Evolutionary conservation across 768 basidiomycete species (phyloP).

Genomic region (Rhizopogon sp.): DNA sequence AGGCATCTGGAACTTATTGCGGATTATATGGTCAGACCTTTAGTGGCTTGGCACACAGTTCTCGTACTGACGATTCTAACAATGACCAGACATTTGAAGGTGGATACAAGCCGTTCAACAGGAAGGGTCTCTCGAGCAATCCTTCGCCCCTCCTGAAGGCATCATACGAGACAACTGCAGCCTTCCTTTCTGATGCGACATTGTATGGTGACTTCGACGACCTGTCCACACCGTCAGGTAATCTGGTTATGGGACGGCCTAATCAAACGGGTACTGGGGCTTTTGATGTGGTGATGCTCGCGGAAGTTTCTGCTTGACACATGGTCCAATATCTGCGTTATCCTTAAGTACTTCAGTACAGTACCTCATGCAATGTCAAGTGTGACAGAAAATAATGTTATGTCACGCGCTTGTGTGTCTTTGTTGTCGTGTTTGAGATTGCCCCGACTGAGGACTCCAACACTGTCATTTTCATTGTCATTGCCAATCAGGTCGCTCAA

Average conservation of each 20-base stretch:
- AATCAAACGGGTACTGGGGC: slow-evolving; percentile 90
- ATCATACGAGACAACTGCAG: slow-evolving; percentile 93
- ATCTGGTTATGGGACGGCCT: slow-evolving; percentile 86
- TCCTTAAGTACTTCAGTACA: neutral
- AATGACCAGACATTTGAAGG: slow-evolving; percentile 85
- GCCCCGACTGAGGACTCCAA: slow-evolving; percentile 12
- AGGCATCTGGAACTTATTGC: slow-evolving; percentile 96
- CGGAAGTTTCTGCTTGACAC: slow-evolving; percentile 16
- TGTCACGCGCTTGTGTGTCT: slow-evolving; percentile 15
- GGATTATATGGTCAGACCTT: slow-evolving; percentile 88
- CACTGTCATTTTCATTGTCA: slow-evolving; percentile 2
- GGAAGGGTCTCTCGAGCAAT: slow-evolving; percentile 88
- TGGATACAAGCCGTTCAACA: slow-evolving; percentile 97
- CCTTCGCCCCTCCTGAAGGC: slow-evolving; percentile 97
- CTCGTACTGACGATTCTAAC: neutral
- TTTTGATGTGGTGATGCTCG: slow-evolving; percentile 79
- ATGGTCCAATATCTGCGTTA: neutral
- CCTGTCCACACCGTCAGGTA: slow-evolving; percentile 83
- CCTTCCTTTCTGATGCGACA: slow-evolving; percentile 92
- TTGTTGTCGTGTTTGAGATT: slow-evolving; percentile 16
- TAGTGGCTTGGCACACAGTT: neutral
- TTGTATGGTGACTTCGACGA: slow-evolving; percentile 95
- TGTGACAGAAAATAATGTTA: slow-evolving; percentile 8
- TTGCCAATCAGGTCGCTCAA: neutral
- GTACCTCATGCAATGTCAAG: too few species aligned